Conservation (phyloP, 192 early-diverging fungal species). For the Lobosporangium transversale region DNA sequence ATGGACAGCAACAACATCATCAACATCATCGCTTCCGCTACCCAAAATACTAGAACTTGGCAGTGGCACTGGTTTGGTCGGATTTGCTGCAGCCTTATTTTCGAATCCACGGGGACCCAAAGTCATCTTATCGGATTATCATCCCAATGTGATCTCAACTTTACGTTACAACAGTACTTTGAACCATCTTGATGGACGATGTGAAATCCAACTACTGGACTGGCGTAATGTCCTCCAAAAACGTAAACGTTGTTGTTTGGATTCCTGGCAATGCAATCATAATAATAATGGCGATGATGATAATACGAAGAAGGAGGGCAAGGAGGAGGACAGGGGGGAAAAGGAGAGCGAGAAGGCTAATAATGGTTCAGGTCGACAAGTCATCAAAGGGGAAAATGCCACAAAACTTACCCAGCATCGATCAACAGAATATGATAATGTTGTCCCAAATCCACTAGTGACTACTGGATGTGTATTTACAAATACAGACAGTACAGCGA, state of each 20-base stretch:
- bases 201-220: slow-evolving; percentile 55
- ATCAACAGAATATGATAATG: slow-evolving; percentile 33
- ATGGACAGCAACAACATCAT: slow-evolving; percentile 16
- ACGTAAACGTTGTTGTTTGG: slow-evolving; percentile 29
- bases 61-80: slow-evolving; percentile 64
- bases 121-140: slow-evolving; percentile 61
- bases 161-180: slow-evolving; percentile 53
- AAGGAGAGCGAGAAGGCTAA: too few species aligned
- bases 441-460: background rate
- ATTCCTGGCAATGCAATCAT: slow-evolving; percentile 15
- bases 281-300: background rate
- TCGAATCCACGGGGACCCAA: slow-evolving; percentile 37
- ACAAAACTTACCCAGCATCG: too few species aligned
- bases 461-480: background rate
- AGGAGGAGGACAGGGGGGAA: background rate
- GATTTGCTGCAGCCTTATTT: slow-evolving; percentile 56
- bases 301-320: background rate
- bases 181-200: slow-evolving; percentile 28
- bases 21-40: slow-evolving; percentile 10
- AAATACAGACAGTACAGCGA: background rate
- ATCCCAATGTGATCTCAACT: slow-evolving; percentile 60
- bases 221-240: slow-evolving; percentile 37
- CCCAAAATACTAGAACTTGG: slow-evolving; percentile 60
- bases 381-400: background rate
- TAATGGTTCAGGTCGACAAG: too few species aligned